Conservation (phyloP, 208 protist species). For the Leishmania lainsoni region DNA sequence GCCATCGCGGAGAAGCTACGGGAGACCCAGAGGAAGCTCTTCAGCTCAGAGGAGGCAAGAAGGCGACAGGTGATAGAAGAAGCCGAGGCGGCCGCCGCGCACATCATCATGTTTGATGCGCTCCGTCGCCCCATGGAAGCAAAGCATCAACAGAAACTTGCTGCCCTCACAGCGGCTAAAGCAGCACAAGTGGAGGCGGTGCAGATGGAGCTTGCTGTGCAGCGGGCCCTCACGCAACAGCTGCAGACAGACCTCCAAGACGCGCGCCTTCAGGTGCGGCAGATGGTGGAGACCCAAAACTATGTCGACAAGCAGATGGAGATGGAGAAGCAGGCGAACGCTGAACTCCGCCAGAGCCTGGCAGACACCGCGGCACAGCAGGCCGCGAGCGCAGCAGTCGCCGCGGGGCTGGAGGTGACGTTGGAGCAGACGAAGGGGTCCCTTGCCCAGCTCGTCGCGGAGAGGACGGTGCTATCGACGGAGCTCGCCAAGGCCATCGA, state of each 20-base stretch:
- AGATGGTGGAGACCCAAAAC: slow-evolving; percentile 23
- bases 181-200: slow-evolving; percentile 13
- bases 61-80: not conserved
- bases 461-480: not conserved
- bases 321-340: not conserved
- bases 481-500: not conserved
- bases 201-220: slow-evolving; percentile 3
- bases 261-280: not conserved
- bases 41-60: not conserved
- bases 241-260: slow-evolving; percentile 10
- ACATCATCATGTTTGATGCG: slow-evolving; percentile 7
- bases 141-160: slow-evolving; percentile 15
- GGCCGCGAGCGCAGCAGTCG: not conserved
- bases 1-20: not conserved
- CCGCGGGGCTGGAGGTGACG: not conserved
- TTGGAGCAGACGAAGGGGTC: not conserved
- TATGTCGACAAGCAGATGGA: slow-evolving; percentile 18
- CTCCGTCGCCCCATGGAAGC: slow-evolving; percentile 13
- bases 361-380: slow-evolving; percentile 6
- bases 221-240: not conserved
- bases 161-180: slow-evolving; percentile 15
- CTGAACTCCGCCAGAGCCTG: not conserved
- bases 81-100: slow-evolving; percentile 5
- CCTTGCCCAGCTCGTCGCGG: not conserved
- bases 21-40: slow-evolving; percentile 1